Evolutionary conservation across 768 basidiomycete species (phyloP), one percentile per base, ranked within the genome.

Genomic region (Wakefieldia striispora): DNA sequence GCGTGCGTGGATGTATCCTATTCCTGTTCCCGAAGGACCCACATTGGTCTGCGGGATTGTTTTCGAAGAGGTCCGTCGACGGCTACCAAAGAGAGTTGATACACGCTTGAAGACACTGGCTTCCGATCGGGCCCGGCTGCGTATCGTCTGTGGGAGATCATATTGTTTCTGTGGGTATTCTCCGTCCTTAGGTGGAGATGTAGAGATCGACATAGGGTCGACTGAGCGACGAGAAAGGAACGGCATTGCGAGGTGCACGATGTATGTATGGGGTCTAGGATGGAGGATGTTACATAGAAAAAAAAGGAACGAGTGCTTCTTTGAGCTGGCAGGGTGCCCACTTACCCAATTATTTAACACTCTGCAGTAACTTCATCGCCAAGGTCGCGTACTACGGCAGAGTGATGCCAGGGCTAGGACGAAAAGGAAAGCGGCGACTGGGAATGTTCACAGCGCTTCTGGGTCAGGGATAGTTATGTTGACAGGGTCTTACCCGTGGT

Each of bases 181-280:
- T 43, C 27, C 43, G 16, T 57, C 50, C 34, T 29, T 55, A 40
- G 40, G 38, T 3, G 34, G 24, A 1, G 50, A 7, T 10, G 37
- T 10, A 17, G 40, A 24, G 14, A 37, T 44, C 23, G 33, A 33
- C 33, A 54, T 21, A 35, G 65, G 65, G 38, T 67, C 66, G 35
- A 57, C 54, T 37, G 57, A 52, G 26, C 66, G 66, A 41, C 67
- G 60, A 27, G 60, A 56, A 55, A 67, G 60, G 56, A 69, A 67
- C 13, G 47, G 53, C 66, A 67, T 67, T 45, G 40, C 27, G 14
- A 39, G 11, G 27, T 47, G 40, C 34, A 50, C 11, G 34, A 13
- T 23, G 17, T 24, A 40, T 17, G 41, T 16, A n/a, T 33, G 16
- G 47, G 6, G 20, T 20, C 21, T 47, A 33, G 47, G 50, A 29